Evolutionary conservation across 257 asterid species (phyloP).

Genomic region (Lithospermum erythrorhizon): DNA sequence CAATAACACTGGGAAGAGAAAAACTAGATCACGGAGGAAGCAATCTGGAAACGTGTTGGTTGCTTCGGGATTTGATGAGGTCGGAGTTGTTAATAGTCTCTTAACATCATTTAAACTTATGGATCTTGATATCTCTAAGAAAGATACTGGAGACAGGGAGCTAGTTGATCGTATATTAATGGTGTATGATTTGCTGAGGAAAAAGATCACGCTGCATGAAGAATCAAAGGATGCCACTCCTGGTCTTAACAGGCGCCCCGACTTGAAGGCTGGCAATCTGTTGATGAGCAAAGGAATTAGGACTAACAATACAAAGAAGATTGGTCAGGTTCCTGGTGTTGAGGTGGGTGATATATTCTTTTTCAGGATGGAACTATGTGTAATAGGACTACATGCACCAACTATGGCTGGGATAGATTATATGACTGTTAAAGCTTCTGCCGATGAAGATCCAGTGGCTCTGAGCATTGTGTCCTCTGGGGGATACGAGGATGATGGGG

Average conservation of each 20-base stretch:
- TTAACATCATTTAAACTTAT: constrained; percentile 35
- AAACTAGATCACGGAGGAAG: constrained; percentile 31
- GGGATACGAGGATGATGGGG: constrained; percentile 77
- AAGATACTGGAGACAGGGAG: constrained; percentile 51
- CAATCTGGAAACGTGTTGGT: constrained; percentile 15
- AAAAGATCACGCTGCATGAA: constrained; percentile 50
- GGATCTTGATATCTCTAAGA: constrained; percentile 42
- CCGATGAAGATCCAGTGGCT: constrained; percentile 78
- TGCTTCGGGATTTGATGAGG: constrained; percentile 29
- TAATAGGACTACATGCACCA: constrained; percentile 74
- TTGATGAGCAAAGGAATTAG: constrained; percentile 61
- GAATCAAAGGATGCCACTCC: constrained; percentile 38
- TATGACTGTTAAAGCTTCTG: constrained; percentile 45
- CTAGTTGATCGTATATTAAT: constrained; percentile 35
- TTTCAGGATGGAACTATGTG: constrained; percentile 81
- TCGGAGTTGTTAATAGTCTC: constrained; percentile 32
- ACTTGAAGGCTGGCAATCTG: constrained; percentile 44
- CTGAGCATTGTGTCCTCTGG: constrained; percentile 88
- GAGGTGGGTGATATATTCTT: constrained; percentile 83
- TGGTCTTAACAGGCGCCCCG: constrained; percentile 59
- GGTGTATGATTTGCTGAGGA: constrained; percentile 46
- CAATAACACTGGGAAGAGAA: constrained; percentile 27
- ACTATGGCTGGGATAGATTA: constrained; percentile 94
- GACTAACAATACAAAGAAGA: constrained; percentile 47
- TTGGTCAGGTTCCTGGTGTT: constrained; percentile 69